phyloP scores from a whole-genome alignment of 345 rosid genomes.

The Iberis pinnata region DNA sequence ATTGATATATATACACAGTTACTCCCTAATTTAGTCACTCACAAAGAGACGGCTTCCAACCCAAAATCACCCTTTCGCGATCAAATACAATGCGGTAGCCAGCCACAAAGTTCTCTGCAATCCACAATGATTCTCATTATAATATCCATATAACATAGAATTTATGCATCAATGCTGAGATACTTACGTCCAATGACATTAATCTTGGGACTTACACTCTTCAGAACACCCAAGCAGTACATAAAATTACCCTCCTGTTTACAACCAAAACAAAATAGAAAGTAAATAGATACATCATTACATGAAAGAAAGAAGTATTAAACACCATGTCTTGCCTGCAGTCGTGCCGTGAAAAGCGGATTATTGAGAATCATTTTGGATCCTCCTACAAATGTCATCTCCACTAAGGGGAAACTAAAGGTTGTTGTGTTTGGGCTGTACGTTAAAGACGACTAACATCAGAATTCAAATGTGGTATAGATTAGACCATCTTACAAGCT shows the following conservation, averaged over 20 bases:
- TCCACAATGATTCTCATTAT: conserved; percentile 2
- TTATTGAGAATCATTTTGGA: conserved; percentile 10
- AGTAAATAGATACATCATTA: conserved; percentile 5
- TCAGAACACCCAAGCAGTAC: conserved; percentile 67
- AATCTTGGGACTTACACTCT: conserved; percentile 25
- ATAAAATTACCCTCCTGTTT: conserved; percentile 34
- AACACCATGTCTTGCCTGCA: background rate
- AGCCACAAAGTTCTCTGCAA: conserved; percentile 63
- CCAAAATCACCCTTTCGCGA: conserved; percentile 53
- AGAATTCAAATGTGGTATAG: conserved; percentile 1
- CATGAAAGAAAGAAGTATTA: background rate
- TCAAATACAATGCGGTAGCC: conserved; percentile 59
- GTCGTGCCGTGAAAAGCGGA: conserved; percentile 4
- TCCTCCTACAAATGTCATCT: conserved; percentile 62
- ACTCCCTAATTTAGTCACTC: conserved; percentile 25
- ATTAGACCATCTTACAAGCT: background rate
- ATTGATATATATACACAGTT: background rate
- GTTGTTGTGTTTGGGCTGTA: conserved; percentile 25
- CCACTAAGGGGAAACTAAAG: conserved; percentile 28
- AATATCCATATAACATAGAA: background rate
- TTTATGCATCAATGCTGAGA: background rate
- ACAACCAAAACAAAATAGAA: conserved; percentile 7
- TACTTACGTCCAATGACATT: conserved; percentile 86
- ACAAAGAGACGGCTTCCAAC: conserved; percentile 47
- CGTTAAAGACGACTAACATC: background rate